Base-by-base conservation (phyloP, 1,284 basidiomycete genomes). In the Neolentinus lepideus region DNA sequence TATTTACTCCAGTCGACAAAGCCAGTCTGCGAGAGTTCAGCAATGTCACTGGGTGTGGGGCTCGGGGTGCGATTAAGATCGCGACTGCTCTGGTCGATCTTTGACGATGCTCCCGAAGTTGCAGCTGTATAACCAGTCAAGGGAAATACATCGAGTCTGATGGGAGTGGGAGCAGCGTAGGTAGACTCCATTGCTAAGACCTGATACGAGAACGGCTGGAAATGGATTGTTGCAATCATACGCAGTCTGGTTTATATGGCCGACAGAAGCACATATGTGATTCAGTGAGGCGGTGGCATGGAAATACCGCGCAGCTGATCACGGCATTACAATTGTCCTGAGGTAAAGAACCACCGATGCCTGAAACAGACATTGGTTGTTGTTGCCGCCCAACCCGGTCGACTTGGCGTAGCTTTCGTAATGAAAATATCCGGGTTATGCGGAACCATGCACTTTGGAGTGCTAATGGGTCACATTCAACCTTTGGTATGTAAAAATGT, bases 31-130 rank as follows among this genome's bases (percentile, higher is more conserved):
- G 21, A 24, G 21, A 54, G 38, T 14, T 3, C 31, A 9, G 45
- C 36, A 14, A 12, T 4, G 22, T 54, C 52, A 35, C 52, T 54
- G 6, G 52, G 52, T 21, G 52, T 54, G 4, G 52, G 52, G 45
- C 52, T 54, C 22, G 52, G 52, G 4, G 51, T 52, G 33, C 51
- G 51, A 26, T 6, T 22, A 6, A 50, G 22, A 26, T 50, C 16
- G 6, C 38, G 38, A 16, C 16, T 12, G 38, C 12, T 43, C 8
- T n/a, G 38, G 12, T 16, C 8, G 8, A 21, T 43, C n/a, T 4
- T 43, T n/a, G 12, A 21, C 6, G 38, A 6, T 16, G 38, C n/a
- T 43, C n/a, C 12, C 6, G 38, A 21, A 43, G 38, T 16, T 3
- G 38, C 8, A 43, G 12, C 38, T 21, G 38, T 6, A 21, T 43